Base-by-base conservation (phyloP, 2,329 filamentous ascomycete species). In the Aureobasidium sp. region DNA sequence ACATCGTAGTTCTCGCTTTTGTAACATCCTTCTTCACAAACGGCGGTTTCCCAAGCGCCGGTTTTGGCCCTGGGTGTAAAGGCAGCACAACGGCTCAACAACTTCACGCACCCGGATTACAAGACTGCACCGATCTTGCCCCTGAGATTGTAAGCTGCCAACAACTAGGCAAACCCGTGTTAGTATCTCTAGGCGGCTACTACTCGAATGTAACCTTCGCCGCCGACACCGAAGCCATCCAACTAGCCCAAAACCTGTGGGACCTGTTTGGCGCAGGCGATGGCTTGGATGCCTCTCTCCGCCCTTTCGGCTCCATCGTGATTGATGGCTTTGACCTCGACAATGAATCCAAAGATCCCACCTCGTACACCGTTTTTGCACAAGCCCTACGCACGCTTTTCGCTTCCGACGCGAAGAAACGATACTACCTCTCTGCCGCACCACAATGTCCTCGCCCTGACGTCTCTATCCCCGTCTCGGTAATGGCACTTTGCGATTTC, bases 381-480 rank as follows among this genome's bases (percentile, higher is more conserved):
- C 59, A 60, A n/a, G 67, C 67, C 5, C 66, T 77, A 1, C 70
- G 73, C 29, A 57, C 62, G 7, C 33, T 65, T 1, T 70, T 72
- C 65, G 66, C 66, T 49, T 59, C 64, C n/a, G 65, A 68, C 45
- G 61, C 61, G 1, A 61, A 63, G 0, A 71, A 71, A 59, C 17
- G 15, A 1, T 75, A 71, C 65, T 76, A 71, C 65, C 67, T 76
- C 61, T 72, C 71, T 45, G 70, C 73, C 2, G 72, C 74, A 13
- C 74, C 74, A 2, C 73, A 77, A 63, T 76, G 74, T 40, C 71
- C 73, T 0, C 71, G 68, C 51, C 74, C 74, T 3, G 73, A 75
- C 60, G 66, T 67, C 1, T 69, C 64, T 19, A 73, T 75, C 46
- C 71, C 74, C 0, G 49, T 68, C 3, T 63, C 65, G 13, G 60